These are phyloP conservation scores for Cercospora sp. DNA, from an alignment of 2,329 filamentous ascomycete genomes.

Conservation along the genomic window DNA sequence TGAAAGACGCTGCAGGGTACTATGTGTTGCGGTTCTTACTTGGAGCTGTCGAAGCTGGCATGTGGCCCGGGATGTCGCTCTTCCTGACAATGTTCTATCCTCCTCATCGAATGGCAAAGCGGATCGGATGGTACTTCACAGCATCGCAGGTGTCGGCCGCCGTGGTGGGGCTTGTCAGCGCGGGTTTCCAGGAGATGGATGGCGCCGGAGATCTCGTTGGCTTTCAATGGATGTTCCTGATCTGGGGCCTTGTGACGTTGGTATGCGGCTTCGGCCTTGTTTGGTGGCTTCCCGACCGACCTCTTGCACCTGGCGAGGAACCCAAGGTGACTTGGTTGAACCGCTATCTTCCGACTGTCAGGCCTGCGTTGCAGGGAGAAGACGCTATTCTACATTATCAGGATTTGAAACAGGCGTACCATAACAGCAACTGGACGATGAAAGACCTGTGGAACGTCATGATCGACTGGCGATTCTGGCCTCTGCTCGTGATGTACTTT, in stretches of 20 bases:
- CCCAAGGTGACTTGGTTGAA: constrained; percentile 54
- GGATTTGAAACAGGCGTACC: constrained; percentile 78
- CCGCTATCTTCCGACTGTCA: constrained; percentile 66
- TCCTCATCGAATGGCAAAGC: constrained; percentile 78
- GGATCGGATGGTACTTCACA: constrained; percentile 87
- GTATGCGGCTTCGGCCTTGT: constrained; percentile 71
- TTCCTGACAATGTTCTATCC: constrained; percentile 92
- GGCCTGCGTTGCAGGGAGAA: constrained; percentile 71
- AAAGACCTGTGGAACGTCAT: constrained; percentile 70
- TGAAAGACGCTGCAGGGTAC: constrained; percentile 79
- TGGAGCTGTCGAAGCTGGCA: constrained; percentile 83
- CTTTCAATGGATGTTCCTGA: constrained; percentile 89
- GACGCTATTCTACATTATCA: constrained; percentile 82
- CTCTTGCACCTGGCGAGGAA: constrained; percentile 68
- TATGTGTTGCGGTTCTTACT: constrained; percentile 83
- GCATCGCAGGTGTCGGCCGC: constrained; percentile 85
- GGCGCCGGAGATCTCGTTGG: constrained; percentile 72
- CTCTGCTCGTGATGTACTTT: constrained; percentile 87
- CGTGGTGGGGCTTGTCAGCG: constrained; percentile 84
- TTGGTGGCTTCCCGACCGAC: constrained; percentile 89
- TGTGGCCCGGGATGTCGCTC: constrained; percentile 95
- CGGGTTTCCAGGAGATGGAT: constrained; percentile 90
- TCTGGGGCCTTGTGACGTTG: constrained; percentile 77
- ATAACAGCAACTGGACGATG: constrained; percentile 69
- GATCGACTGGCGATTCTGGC: constrained; percentile 86